Base-by-base conservation (phyloP, 2,329 filamentous ascomycete species). In the Passalora sequoiae region DNA sequence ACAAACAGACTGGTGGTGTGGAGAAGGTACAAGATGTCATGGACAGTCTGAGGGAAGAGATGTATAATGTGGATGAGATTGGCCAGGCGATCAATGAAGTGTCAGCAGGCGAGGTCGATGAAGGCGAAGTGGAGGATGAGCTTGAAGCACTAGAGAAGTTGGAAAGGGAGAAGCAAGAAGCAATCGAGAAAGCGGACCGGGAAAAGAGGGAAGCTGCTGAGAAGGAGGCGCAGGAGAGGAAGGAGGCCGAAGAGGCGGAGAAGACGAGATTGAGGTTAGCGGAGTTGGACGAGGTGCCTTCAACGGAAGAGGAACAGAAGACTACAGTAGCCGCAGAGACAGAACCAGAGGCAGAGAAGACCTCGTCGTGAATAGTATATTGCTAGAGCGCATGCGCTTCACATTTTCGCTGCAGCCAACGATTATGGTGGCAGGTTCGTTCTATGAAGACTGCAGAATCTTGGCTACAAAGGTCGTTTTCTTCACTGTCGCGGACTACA, bases 31-130 rank as follows among this genome's bases (percentile, higher is more conserved):
- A 89, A 52, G 78, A 80, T 53, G 78, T 92, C 3, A 78, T 94
- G 50, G 83, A 86, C 46, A 74, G 75, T 36, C 66, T 95, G 60
- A 74, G 83, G 44, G 83, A 88, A 51, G 83, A 92, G 67, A 91
- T 91, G 79, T 75, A 71, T 50, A 80, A 84, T 56, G 81, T 84
- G 17, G 89, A 96, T 60, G 91, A 97, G 68, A 78, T 97, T 16
- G 80, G 81, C 20, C 78, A 76, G 43, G 82, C 91, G 29, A 76
- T 97, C 50, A 80, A 81, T 40, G 87, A 92, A 53, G 56, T 59
- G 3, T 57, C 57, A 4, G 59, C 51, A 1, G 57, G 67, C 10
- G 65, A 54, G 41, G 72, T 94, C 22, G 87, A 95, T 62, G 89
- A 95, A 60, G 75, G 61, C 15, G 89, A 94, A 63, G 79, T 97